Evolutionary conservation across 805 yeast species (phyloP), one percentile per base, ranked within the genome.

Genomic region (Starmera pachycereana): DNA sequence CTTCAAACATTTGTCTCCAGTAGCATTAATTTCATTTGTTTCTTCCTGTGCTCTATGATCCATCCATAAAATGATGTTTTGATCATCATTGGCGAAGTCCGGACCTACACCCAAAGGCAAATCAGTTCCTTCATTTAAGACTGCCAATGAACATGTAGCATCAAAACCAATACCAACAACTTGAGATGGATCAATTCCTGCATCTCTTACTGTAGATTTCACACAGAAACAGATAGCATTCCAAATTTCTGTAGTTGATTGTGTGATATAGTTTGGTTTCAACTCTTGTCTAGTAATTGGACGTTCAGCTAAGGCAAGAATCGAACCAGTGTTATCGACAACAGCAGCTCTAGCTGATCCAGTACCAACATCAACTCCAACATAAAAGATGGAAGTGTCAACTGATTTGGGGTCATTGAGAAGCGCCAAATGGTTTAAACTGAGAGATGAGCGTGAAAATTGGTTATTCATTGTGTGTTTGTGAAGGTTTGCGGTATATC

Each of bases 311-410:
- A 88, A 62, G 0, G 87, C 81, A 37, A 86, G 62, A 39, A 92
- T 88, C 35, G 82, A 78, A 37, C 97, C 97, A 33, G 72, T 66
- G 51, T 78, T 74, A 58, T 89, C 92, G 46, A 90, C 85, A 12
- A 92, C 67, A 52, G 96, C 90, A 6, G 97, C 97, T 47, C 98
- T 71, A 6, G 96, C 97, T 2, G 95, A 84, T 12, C 97, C 98
- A 0, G 97, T 89, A n/a, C 98, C 98, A 22, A 92, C 94, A 56
- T 86, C 96, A 8, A 86, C 88, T 40, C 96, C 96, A 40, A 86
- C 74, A 53, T 78, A 85, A 58, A 62, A 65, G 19, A 54, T 49
- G 22, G 56, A 48, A 3, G 58, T 54, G 41, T 54, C 58, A 33
- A 54, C 43, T 19, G 56, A 48, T 22, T 46, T 46, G 5, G 58